These are phyloP conservation scores for Entamoeba histolytica DNA, from an alignment of 208 protist genomes.

Conservation along the genomic window DNA sequence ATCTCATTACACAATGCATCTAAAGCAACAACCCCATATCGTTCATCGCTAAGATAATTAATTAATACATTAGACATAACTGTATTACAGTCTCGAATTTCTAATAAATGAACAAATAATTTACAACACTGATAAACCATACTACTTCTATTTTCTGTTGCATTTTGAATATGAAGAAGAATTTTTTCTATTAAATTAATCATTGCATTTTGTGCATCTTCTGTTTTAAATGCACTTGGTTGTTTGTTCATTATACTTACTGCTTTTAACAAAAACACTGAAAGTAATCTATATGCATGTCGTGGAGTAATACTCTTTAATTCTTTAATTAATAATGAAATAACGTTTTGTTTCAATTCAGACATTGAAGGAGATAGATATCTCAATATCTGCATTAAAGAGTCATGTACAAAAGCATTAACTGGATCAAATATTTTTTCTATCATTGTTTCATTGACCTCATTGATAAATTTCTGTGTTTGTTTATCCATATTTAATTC, in stretches of 20 bases:
- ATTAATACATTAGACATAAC: neutral
- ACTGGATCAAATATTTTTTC: neutral
- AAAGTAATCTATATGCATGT: neutral
- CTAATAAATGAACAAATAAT: neutral
- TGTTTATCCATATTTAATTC: neutral
- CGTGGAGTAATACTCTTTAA: neutral
- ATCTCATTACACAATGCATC: neutral
- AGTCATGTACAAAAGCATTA: neutral
- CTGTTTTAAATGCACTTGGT: neutral
- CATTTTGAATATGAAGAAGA: neutral
- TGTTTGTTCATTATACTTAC: neutral
- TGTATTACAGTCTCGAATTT: neutral
- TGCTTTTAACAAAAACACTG: neutral
- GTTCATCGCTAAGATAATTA: neutral
- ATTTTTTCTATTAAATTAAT: neutral
- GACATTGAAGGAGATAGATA: neutral
- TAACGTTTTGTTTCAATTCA: neutral
- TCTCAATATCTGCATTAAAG: neutral
- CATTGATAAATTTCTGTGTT: neutral
- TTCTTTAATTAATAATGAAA: neutral
- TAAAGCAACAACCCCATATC: neutral
- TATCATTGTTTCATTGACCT: neutral
- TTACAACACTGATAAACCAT: neutral
- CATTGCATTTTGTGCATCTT: neutral
- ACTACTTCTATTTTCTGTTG: neutral